Evolutionary conservation across 768 basidiomycete genomes (phyloP), one percentile per base, ranked within the genome.

Genomic region (Leccinum disarticulatum): DNA sequence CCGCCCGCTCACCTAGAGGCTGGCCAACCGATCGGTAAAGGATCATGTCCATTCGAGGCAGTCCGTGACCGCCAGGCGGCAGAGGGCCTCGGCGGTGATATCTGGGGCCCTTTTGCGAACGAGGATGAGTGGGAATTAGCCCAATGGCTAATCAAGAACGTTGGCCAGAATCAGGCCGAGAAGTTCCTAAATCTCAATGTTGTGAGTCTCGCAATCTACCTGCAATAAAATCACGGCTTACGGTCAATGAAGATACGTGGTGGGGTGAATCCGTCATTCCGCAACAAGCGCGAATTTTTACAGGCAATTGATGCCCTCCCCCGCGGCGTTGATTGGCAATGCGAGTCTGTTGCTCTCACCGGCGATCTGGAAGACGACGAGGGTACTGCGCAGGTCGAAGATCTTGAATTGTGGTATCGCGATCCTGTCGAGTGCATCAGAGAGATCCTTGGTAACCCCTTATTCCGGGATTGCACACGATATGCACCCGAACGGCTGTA

Each of bases 361-460:
- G 41, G 41, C 6, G 41, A 41, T 41, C 7, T 41, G 6, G 17
- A 7, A 7, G 41, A 41, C 41, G 41, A 41, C 13, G 17, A 41
- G 15, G 41, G 41, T 6, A 6, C 2, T 41, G 14, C 41, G 7
- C 13, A 13, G 14, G 41, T 41, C 5, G 41, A 41, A 15, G 41
- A 41, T 7, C 2, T 41, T 15, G 41, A 41, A 17, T 17, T 41
- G 14, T 41, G 41, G 41, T 41, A 17, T n/a, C 41, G 17, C 15
- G 17, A 41, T n/a, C 41, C 41, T 41, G 41, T 41, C 13, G 41
- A 41, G 5, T 41, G 41, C 14, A n/a, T 55, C 7, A 28, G 22
- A 2, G 66, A 70, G 22, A 65, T 78, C 1, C 68, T 74, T 38
- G 65, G 63, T 10, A 75, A 77, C 48, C 70, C 71, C 0, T 11